These are phyloP conservation scores for Acanthamoeba lenticulata DNA, from an alignment of 208 protist species.

Conservation along the genomic window DNA sequence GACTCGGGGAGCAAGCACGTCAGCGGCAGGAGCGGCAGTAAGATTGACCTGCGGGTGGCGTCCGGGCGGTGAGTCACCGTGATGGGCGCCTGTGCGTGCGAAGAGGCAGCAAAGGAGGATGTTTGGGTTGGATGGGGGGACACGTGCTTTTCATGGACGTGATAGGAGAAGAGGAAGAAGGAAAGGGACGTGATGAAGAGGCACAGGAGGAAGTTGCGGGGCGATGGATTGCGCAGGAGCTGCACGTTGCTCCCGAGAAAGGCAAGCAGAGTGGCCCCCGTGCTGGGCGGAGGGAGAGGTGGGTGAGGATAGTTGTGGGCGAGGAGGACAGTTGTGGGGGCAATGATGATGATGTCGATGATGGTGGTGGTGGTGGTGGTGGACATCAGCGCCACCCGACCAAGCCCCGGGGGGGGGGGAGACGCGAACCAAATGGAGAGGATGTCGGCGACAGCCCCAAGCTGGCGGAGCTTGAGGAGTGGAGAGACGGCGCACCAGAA, in stretches of 20 bases:
- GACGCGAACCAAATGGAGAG: slow-evolving; percentile 63
- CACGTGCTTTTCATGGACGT: slow-evolving; percentile 91
- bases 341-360: neutral
- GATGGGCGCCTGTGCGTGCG: no score
- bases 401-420: neutral
- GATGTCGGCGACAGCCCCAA: slow-evolving; percentile 37
- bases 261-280: slow-evolving; percentile 75
- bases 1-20: slow-evolving; percentile 65
- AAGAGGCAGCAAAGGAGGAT: neutral
- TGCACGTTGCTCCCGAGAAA: slow-evolving; percentile 70
- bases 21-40: slow-evolving; percentile 72
- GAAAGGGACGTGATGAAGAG: slow-evolving; percentile 79
- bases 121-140: slow-evolving; percentile 72
- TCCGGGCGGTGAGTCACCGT: no score
- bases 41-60: neutral
- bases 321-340: slow-evolving; percentile 3
- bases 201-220: slow-evolving; percentile 70
- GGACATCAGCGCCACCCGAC: neutral
- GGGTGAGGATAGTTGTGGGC: neutral
- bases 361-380: neutral
- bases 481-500: slow-evolving; percentile 89
- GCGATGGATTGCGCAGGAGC: slow-evolving; percentile 67
- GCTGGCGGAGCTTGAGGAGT: slow-evolving; percentile 82
- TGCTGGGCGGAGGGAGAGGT: neutral
- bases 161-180: slow-evolving; percentile 92